Evolutionary conservation across 129 eudicot genomes (phyloP), one percentile per base, ranked within the genome.

Genomic region (Gnaphalium uliginosum): DNA sequence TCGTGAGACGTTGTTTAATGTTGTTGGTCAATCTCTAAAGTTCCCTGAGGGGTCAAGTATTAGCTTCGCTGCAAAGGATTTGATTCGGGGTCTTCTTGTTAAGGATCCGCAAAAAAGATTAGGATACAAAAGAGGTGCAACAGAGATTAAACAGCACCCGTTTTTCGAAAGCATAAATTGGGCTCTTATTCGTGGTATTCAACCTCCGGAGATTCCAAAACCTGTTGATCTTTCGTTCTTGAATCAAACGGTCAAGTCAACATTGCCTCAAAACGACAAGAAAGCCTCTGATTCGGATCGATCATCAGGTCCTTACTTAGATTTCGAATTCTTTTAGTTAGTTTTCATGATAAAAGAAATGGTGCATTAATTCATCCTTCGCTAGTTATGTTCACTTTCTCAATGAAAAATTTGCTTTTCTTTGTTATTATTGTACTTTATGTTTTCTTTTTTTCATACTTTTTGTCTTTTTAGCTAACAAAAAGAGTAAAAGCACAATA

Each of bases 71-170:
- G 98, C 98, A 8, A 93, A 90, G 73, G 96, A 93, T 79, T 80
- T 90, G 83, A 93, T 93, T 35, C 78, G 88, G 25, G 95, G 88
- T 80, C 75, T 93, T 62, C 96, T 93, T 32, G 86, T 74, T 10
- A 93, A 93, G 79, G 96, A 93, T 74, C 98, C 98, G 19, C 96
- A 83, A 43, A 90, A 88, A 54, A 71, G 98, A 87, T 82, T 93
- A 68, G 98, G 98, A 68, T 90, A 71, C 37, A 93, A 93, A 74
- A 80, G 93, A 86, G 98, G 98, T 25, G 98, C 98, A 19, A 88
- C 96, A 0, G 98, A 93, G 89, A 93, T 93, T 57, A 93, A 93
- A 59, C 96, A 90, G 68, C 98, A 93, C 62, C 96, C 97, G 0
- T 93, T 93, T 67, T 93, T 93, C 21, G 88, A 82, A 73, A 87